A percentile compares a stretch with the other conserved stretches of the same genome.
Conservation (phyloP, 1,284 basidiomycete species). For the Ceratobasidium sp. region DNA sequence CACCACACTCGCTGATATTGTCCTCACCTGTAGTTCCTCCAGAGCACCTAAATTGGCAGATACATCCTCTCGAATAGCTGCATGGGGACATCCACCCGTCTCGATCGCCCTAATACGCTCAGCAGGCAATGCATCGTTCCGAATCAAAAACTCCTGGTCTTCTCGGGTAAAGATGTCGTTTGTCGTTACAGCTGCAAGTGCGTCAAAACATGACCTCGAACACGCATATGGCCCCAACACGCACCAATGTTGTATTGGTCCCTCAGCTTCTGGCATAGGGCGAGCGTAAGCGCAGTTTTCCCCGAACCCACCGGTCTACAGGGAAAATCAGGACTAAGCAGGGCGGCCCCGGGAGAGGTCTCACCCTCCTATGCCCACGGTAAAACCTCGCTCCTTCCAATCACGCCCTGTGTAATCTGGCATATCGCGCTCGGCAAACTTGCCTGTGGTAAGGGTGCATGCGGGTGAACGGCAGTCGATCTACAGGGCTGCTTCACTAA, state of each 20-base stretch:
- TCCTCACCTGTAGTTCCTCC: conserved; percentile 82
- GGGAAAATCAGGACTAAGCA: neutral
- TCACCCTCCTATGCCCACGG: conserved; percentile 95
- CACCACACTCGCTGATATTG: conserved; percentile 46
- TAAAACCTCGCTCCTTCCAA: conserved; percentile 95
- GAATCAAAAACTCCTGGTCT: conserved; percentile 97
- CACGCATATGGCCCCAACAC: conserved; percentile 46
- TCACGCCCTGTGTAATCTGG: conserved; percentile 87
- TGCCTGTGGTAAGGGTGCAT: conserved; percentile 66
- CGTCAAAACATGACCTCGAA: neutral
- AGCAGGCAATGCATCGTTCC: conserved; percentile 86
- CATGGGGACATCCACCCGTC: conserved; percentile 95
- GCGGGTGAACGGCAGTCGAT: neutral
- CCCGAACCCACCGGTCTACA: conserved; percentile 93
- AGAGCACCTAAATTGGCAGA: conserved; percentile 95
- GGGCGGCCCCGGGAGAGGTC: neutral
- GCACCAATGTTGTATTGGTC: conserved; percentile 89
- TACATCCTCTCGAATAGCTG: conserved; percentile 97
- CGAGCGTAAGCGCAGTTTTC: conserved; percentile 94
- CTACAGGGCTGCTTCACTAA: conserved; percentile 54
- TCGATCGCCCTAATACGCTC: conserved; percentile 95
- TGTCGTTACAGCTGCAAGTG: conserved; percentile 80
- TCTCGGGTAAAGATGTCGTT: conserved; percentile 98
- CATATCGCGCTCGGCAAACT: conserved; percentile 91
- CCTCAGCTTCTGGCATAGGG: conserved; percentile 87